These are phyloP conservation scores for Tylopilus vinaceipallidus DNA, from an alignment of 768 basidiomycete species.

Conservation along the genomic window DNA sequence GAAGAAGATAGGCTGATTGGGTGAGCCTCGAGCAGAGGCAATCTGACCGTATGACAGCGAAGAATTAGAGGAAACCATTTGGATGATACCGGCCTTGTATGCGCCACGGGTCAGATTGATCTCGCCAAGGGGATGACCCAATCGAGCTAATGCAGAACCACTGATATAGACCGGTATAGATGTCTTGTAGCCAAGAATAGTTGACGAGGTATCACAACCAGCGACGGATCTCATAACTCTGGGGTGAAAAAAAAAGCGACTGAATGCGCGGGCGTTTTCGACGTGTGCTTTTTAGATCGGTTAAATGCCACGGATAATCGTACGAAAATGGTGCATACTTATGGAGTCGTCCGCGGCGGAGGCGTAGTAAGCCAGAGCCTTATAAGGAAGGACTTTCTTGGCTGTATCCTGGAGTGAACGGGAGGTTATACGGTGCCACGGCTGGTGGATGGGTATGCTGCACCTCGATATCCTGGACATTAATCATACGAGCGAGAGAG, in stretches of 20 bases:
- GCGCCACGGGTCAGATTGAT: conserved; percentile 76
- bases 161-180: conserved; percentile 81
- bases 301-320: conserved; percentile 17
- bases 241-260: conserved; percentile 83
- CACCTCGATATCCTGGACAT: conserved; percentile 82
- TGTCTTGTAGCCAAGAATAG: conserved; percentile 66
- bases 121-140: conserved; percentile 91
- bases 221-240: conserved; percentile 73
- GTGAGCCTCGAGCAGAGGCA: conserved; percentile 49
- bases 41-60: conserved; percentile 67
- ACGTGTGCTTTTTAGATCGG: conserved; percentile 41
- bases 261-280: conserved; percentile 80
- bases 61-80: conserved; percentile 82
- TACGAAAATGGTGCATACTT: conserved; percentile 44
- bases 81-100: conserved; percentile 65
- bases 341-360: conserved; percentile 86
- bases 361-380: conserved; percentile 80
- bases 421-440: background rate
- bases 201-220: conserved; percentile 65
- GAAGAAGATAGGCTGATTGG: conserved; percentile 69
- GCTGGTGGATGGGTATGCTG: background rate
- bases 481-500: conserved; percentile 68
- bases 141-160: conserved; percentile 78
- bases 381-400: conserved; percentile 64
- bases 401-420: conserved; percentile 57